Evolutionary conservation across 768 basidiomycete genomes (phyloP).

Genomic region (Clitopilus hobsonii): DNA sequence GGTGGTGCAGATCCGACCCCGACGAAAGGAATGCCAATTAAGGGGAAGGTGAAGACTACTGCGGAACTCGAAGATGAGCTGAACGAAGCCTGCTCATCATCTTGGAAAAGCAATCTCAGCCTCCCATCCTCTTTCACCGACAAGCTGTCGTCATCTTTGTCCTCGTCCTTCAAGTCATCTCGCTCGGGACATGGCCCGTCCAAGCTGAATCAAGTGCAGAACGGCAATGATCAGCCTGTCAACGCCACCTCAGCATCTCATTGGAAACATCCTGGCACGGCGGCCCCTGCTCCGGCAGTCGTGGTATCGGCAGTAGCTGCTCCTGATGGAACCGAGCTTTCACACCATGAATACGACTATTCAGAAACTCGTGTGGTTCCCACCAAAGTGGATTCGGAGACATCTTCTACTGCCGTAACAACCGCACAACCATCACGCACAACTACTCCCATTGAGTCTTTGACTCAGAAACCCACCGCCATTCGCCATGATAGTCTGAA

Average conservation of each 20-base stretch:
- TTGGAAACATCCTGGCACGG: constrained; percentile 50
- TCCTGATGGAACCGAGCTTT: constrained; percentile 34
- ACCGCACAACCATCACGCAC: constrained; percentile 35
- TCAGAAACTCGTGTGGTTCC: constrained; percentile 18
- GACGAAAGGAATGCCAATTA: constrained; percentile 21
- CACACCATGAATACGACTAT: constrained; percentile 30
- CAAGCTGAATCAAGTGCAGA: constrained; percentile 19
- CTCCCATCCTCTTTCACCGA: constrained; percentile 35
- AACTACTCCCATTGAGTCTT: constrained; percentile 21
- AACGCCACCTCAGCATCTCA: constrained; percentile 31
- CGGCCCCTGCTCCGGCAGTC: constrained; percentile 49
- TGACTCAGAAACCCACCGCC: background rate
- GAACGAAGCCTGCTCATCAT: constrained; percentile 27
- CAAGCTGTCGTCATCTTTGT: constrained; percentile 26
- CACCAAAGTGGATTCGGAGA: constrained; percentile 23
- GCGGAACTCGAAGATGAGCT: constrained; percentile 22
- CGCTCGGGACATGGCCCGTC: constrained; percentile 26
- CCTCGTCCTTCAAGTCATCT: constrained; percentile 33
- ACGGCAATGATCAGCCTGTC: constrained; percentile 23
- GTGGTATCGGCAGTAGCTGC: constrained; percentile 46
- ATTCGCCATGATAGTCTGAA: background rate
- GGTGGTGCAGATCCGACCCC: constrained; percentile 23
- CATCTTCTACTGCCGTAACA: constrained; percentile 37
- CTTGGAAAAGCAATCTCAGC: constrained; percentile 30
- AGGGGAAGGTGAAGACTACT: constrained; percentile 24